Base-by-base conservation (phyloP, 2,329 filamentous ascomycete genomes). In the Neonectria ditissima region DNA sequence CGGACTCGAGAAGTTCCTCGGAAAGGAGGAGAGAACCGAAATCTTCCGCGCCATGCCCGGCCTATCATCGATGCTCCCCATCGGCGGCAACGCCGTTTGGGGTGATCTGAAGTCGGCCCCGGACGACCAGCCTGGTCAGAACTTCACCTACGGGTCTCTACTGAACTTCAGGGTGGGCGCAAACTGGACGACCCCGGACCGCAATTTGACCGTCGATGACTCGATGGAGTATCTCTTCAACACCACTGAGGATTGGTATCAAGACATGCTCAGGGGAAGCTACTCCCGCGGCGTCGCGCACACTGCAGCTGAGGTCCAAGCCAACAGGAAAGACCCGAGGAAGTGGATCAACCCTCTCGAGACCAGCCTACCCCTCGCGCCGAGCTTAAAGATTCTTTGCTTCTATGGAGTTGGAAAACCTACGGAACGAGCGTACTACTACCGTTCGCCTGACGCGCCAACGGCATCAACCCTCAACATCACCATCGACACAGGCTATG, bases 311-410 rank as follows among this genome's bases (percentile, higher is more conserved):
- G 91, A 97, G 78, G 93, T 99, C 1, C 91, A 97, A 74, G 88
- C 86, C 55, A 96, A 96, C 76, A 91, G 94, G 73, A 79, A 88
- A n/a, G 86, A 92, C 67, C 88, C 87, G 2, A 84, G 82, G 53
- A 99, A 97, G 76, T 99, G 96, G 96, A 88, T 97, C 65, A 99
- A 99, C 75, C 96, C 96, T 0, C 87, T 98, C 1, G 95, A 98
- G 77, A 92, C 93, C 0, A 87, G 95, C 2, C 84, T 98, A 0
- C 96, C 96, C 0, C 84, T 93, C 20, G 95, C 96, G 1, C 95
- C 96, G 0, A 92, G 89, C 74, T 83, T 99, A 74, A 97, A 97
- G 77, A 93, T 99, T 13, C 98, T 94, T 80, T 98, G 96, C 80
- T 98, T 99, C 82, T 98, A 99, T 76, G 96, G 92, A 20, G 89